Conservation (phyloP, 306 rosid species). For the Corylus heterophylla region DNA sequence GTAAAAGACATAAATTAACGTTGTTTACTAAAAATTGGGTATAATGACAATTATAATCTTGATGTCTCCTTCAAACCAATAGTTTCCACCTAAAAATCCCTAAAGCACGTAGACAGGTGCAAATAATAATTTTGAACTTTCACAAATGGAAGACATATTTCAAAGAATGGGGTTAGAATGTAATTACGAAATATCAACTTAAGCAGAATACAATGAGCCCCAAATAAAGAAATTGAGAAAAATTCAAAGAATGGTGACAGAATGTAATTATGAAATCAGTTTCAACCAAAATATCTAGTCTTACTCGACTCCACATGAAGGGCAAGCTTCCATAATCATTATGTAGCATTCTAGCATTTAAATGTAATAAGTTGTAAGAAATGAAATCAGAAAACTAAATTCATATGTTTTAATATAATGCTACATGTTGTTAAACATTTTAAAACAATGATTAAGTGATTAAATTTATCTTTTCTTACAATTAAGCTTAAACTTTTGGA, state of each 20-base stretch:
- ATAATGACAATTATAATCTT: slow-evolving; percentile 14
- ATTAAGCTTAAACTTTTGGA: no score
- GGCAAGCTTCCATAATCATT: slow-evolving; percentile 86
- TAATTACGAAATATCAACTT: background rate
- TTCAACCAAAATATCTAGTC: slow-evolving; percentile 27
- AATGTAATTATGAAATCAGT: background rate
- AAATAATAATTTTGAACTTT: background rate
- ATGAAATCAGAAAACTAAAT: background rate
- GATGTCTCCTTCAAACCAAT: slow-evolving; percentile 94
- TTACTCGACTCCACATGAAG: slow-evolving; percentile 90
- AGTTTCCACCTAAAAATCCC: slow-evolving; percentile 95
- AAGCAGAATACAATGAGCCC: background rate
- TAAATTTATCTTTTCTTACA: no score
- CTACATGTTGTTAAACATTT: background rate
- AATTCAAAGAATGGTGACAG: slow-evolving; percentile 1
- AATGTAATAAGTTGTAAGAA: slow-evolving; percentile 20
- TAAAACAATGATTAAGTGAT: no score
- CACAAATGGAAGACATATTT: background rate
- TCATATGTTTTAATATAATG: background rate
- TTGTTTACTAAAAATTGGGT: no score
- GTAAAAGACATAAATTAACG: no score
- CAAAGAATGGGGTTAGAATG: no score
- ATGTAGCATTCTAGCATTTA: slow-evolving; percentile 66
- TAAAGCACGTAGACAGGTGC: slow-evolving; percentile 61
- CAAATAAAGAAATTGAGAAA: slow-evolving; percentile 11